Percentiles rank a stretch among this genome's conserved stretches.
These are phyloP conservation scores for Salix suchowensis DNA, from an alignment of 345 rosid genomes.

Conservation along the genomic window DNA sequence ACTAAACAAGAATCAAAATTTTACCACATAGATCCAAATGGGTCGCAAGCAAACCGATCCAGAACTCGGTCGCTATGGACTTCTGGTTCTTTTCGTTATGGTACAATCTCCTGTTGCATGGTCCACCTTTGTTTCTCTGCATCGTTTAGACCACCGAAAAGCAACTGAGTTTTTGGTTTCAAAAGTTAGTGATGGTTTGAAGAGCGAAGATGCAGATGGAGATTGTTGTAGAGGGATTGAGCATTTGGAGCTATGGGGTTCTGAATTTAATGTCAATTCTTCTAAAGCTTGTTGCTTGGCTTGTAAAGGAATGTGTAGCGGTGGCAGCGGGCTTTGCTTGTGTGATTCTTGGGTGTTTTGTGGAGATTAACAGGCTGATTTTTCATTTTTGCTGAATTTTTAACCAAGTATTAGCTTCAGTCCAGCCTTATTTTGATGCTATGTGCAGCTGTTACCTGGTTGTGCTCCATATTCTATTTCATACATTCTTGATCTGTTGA, in stretches of 20 bases:
- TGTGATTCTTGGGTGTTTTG: conserved; percentile 52
- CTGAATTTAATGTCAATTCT: conserved; percentile 37
- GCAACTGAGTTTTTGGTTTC: conserved; percentile 2
- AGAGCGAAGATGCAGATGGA: neutral
- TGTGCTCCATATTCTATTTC: conserved; percentile 82
- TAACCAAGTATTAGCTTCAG: neutral
- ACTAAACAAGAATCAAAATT: neutral
- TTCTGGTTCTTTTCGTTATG: conserved; percentile 18
- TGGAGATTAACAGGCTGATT: conserved; percentile 22
- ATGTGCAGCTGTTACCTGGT: conserved; percentile 82
- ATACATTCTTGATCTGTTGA: conserved; percentile 69
- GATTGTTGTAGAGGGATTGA: conserved; percentile 40
- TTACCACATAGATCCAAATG: conserved; percentile 11
- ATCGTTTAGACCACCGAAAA: conserved; percentile 10
- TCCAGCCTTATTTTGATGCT: neutral
- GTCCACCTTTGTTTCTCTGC: conserved; percentile 27
- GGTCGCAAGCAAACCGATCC: conserved; percentile 26
- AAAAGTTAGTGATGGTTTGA: neutral
- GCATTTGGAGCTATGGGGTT: conserved; percentile 46
- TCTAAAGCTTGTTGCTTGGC: conserved; percentile 39
- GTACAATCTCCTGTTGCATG: conserved; percentile 23
- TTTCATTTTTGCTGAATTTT: neutral
- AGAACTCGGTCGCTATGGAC: conserved; percentile 22
- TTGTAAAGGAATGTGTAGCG: conserved; percentile 36
- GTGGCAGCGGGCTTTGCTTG: conserved; percentile 28